Base-by-base conservation (phyloP, 306 rosid genomes). In the Gynostemma pentaphyllum region DNA sequence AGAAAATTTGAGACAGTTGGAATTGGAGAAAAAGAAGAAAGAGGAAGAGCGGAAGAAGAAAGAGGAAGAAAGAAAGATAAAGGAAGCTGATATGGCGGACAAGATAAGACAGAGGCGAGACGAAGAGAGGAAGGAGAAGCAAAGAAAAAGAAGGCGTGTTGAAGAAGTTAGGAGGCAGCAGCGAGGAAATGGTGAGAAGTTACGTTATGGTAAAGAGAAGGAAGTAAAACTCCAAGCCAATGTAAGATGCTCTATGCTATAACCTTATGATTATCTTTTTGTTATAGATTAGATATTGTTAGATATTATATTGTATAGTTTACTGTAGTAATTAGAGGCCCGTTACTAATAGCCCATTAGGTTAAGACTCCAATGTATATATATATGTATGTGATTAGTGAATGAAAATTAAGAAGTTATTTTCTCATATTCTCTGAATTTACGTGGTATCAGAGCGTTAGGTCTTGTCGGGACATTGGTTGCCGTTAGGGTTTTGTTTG, bases 81-180 rank as follows among this genome's bases (percentile, higher is more conserved):
- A 72, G 45, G 94, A 82, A 61, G 85, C 83, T 16, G 86, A 81
- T 68, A 75, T 84, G 72, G 87, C 84, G 45, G 81, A 83, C 50
- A 89, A 68, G 84, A 94, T 88, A 79, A 83, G 97, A 72, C 94
- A 75, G 49, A 81, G 99, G 77, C 97, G 81, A 75, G 95, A 78
- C 47, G 95, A 81, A 54, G 95, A 84, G 39, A 84, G 75, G 49
- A 86, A 75, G 73, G 95, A 86, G 73, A 88, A 75, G 79, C 94
- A 84, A 63, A 83, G 81, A 69, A 94, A 94, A 72, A 82, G 81
- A 54, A 79, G 75, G 72, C 90, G 87, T 52, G 55, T 84, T 51
- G 94, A 92, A 72, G 89, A 81, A 39, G 67, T 66, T 29, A 77
- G 82, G 74, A 78, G 74, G 70, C 85, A 76, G 64, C 82, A 68